Conservation (phyloP, 129 eudicot genomes). For the Solidago caesia region DNA sequence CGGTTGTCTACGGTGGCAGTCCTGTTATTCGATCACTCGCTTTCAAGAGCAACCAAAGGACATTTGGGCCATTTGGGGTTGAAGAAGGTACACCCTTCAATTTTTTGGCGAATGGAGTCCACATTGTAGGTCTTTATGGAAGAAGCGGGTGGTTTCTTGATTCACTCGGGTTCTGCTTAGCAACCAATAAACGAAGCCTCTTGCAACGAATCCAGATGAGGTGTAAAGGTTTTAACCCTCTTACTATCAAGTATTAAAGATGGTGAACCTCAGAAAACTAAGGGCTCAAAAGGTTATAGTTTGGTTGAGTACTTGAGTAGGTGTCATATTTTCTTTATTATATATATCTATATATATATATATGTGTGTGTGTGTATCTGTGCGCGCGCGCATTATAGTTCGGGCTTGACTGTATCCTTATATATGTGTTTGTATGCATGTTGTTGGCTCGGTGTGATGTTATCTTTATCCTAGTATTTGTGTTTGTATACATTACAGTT, state of each 20-base stretch:
- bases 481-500: neutral
- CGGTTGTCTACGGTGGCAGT: conserved; percentile 61
- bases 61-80: conserved; percentile 68
- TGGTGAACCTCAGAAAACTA: neutral
- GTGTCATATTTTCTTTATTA: too few species aligned
- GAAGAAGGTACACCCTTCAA: conserved; percentile 72
- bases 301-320: neutral
- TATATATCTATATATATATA: too few species aligned
- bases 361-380: too few species aligned
- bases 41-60: conserved; percentile 56
- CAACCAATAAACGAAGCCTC: conserved; percentile 30
- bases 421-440: too few species aligned
- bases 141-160: conserved; percentile 78
- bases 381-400: too few species aligned
- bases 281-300: conserved; percentile 15
- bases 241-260: conserved; percentile 14
- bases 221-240: conserved; percentile 32
- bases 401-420: too few species aligned
- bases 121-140: conserved; percentile 69
- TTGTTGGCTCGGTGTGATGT: too few species aligned
- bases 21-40: conserved; percentile 64
- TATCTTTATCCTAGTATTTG: too few species aligned
- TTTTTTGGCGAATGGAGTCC: conserved; percentile 45
- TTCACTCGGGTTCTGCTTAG: conserved; percentile 50
- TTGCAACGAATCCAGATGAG: conserved; percentile 32